Percentiles rank a stretch among this genome's conserved stretches.
Conservation (phyloP, 2,329 filamentous ascomycete species). For the Colletotrichum lupini region DNA sequence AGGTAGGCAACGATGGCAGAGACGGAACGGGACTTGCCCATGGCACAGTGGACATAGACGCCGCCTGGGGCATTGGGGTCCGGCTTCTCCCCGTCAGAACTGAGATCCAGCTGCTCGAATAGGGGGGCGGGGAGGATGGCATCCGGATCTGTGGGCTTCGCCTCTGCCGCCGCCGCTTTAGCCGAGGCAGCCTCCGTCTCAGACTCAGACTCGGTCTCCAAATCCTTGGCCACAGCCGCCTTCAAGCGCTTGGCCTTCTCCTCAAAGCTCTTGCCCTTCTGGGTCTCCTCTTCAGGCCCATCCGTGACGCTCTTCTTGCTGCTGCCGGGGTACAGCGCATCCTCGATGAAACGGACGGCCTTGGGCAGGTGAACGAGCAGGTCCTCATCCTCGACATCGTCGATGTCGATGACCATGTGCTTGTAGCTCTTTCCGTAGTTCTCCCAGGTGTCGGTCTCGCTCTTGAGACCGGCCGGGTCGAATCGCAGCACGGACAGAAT, state of each 20-base stretch:
- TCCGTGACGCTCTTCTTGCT: neutral
- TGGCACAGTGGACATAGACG: slow-evolving; percentile 80
- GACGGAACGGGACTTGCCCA: slow-evolving; percentile 95
- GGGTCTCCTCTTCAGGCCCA: neutral
- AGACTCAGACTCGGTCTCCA: slow-evolving; percentile 1
- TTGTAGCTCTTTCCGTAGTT: slow-evolving; percentile 68
- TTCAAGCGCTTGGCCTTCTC: slow-evolving; percentile 22
- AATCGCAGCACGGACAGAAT: slow-evolving; percentile 84
- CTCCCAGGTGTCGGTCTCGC: slow-evolving; percentile 62
- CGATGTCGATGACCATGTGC: slow-evolving; percentile 84
- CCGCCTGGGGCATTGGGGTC: slow-evolving; percentile 45
- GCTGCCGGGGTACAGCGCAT: slow-evolving; percentile 63
- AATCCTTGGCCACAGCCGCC: slow-evolving; percentile 17
- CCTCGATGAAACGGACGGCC: slow-evolving; percentile 85
- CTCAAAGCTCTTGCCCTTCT: slow-evolving; percentile 3
- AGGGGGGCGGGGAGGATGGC: slow-evolving; percentile 24
- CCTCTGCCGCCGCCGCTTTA: too few species aligned
- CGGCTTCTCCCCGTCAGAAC: slow-evolving; percentile 29
- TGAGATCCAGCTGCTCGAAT: slow-evolving; percentile 21
- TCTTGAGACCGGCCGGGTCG: slow-evolving; percentile 54
- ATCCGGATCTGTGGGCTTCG: slow-evolving; percentile 12
- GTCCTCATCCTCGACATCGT: slow-evolving; percentile 92
- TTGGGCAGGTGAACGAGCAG: slow-evolving; percentile 82
- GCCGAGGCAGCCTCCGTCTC: neutral
- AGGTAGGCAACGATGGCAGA: slow-evolving; percentile 87